phyloP scores from a whole-genome alignment of 2,329 filamentous ascomycete genomes.

The Arthrobotrys sphaeroides region DNA sequence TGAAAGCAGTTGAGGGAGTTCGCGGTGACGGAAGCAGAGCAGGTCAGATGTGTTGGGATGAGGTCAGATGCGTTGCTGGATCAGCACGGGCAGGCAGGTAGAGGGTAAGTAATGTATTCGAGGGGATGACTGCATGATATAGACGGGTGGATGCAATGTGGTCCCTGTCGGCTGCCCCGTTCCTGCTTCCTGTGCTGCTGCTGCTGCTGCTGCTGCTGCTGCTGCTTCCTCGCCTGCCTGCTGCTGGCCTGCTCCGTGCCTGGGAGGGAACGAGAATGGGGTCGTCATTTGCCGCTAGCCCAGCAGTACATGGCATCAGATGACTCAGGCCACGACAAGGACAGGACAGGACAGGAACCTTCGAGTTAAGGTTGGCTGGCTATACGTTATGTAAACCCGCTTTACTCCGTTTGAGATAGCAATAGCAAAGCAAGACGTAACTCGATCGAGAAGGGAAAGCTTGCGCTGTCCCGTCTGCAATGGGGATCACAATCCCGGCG shows the following conservation, averaged over 20 bases:
- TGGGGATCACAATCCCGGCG: conserved; percentile 9
- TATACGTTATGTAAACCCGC: background rate
- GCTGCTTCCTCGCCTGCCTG: no score
- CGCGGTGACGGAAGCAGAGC: no score
- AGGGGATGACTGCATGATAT: conserved; percentile 28
- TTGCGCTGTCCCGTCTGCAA: background rate
- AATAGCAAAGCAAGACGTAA: background rate
- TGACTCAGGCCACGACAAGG: conserved; percentile 22
- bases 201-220: no score
- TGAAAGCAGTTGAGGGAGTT: background rate
- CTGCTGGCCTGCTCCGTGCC: conserved; percentile 10
- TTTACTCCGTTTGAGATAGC: background rate
- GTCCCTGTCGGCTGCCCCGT: conserved; percentile 26
- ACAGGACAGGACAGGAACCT: background rate
- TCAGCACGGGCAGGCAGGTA: conserved; percentile 15
- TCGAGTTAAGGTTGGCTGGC: background rate
- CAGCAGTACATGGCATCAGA: conserved; percentile 17
- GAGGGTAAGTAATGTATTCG: background rate
- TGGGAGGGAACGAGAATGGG: conserved; percentile 1
- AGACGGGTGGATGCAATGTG: background rate
- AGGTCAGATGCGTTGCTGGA: conserved; percentile 50
- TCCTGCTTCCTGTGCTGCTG: background rate
- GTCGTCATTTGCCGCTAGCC: conserved; percentile 35
- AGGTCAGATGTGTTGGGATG: conserved; percentile 45
- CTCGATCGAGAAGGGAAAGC: background rate